A percentile compares a stretch with the other conserved stretches of the same genome.
Evolutionary conservation across 306 rosid genomes (phyloP).

Genomic region (Inga laurina): DNA sequence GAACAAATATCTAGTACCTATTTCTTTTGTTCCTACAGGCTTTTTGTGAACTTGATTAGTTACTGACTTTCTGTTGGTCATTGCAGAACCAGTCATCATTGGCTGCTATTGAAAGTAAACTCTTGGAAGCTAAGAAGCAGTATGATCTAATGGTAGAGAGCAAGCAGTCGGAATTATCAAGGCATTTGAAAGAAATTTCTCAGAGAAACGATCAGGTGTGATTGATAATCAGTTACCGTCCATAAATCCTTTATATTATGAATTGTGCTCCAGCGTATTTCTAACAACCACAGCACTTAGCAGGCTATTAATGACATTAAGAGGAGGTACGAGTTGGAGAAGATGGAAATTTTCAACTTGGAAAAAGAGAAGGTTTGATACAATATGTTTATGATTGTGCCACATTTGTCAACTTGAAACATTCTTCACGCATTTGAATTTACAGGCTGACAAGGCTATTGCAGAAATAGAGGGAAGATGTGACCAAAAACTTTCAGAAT

Average conservation of each 20-base stretch:
- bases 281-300: conserved; percentile 37
- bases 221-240: conserved; percentile 29
- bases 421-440: conserved; percentile 48
- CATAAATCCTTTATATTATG: conserved; percentile 14
- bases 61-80: conserved; percentile 13
- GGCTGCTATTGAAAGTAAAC: conserved; percentile 69
- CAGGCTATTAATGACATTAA: conserved; percentile 93
- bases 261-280: conserved; percentile 26
- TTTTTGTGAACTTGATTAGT: conserved; percentile 20
- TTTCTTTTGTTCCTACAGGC: conserved; percentile 8
- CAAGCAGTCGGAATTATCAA: conserved; percentile 76
- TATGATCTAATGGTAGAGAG: conserved; percentile 78
- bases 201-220: conserved; percentile 93
- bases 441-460: conserved; percentile 68
- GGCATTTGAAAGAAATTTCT: conserved; percentile 92
- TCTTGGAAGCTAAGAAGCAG: conserved; percentile 73
- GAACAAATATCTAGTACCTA: conserved; percentile 30
- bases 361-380: conserved; percentile 86
- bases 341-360: conserved; percentile 65
- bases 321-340: conserved; percentile 87
- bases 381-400: conserved; percentile 32
- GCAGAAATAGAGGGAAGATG: conserved; percentile 58
- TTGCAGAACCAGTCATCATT: conserved; percentile 64
- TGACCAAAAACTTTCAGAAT: conserved; percentile 60
- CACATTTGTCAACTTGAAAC: conserved; percentile 20